These are phyloP conservation scores for Hanseniaspora vineae DNA, from an alignment of 805 yeast genomes.

Conservation along the genomic window DNA sequence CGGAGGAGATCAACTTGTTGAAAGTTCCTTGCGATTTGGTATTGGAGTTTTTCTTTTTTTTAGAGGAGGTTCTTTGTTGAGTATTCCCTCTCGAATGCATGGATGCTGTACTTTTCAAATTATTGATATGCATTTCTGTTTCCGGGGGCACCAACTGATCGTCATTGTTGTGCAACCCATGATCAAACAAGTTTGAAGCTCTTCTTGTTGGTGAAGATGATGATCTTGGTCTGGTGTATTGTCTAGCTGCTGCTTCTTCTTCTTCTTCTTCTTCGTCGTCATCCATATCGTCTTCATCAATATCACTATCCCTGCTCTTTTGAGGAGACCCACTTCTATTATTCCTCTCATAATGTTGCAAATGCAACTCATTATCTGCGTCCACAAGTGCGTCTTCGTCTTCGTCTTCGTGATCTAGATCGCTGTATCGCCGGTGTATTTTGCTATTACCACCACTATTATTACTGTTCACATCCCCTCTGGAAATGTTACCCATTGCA, in stretches of 20 bases:
- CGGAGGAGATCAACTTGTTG: not conserved
- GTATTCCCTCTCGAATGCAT: no score
- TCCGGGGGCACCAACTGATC: not conserved
- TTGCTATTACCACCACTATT: no score
- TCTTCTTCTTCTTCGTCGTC: not conserved
- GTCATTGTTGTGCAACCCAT: not conserved
- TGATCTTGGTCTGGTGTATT: not conserved
- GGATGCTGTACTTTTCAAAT: no score
- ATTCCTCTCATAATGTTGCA: no score
- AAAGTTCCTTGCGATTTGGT: not conserved
- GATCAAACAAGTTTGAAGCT: not conserved
- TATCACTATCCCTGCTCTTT: not conserved
- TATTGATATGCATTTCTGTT: not conserved
- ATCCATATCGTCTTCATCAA: not conserved
- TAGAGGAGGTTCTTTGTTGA: no score
- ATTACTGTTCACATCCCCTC: not conserved
- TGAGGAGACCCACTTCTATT: not conserved
- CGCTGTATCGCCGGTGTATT: no score
- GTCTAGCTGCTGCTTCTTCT: not conserved
- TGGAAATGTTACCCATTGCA: constrained; percentile 4
- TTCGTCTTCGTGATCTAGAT: not conserved
- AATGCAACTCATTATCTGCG: not conserved
- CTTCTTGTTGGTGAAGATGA: not conserved
- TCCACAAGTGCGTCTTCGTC: not conserved
- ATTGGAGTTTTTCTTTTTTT: no score